Percentiles rank a stretch among this genome's conserved stretches.
Conservation (phyloP, 768 basidiomycete genomes). For the Tephrocybe sp. region DNA sequence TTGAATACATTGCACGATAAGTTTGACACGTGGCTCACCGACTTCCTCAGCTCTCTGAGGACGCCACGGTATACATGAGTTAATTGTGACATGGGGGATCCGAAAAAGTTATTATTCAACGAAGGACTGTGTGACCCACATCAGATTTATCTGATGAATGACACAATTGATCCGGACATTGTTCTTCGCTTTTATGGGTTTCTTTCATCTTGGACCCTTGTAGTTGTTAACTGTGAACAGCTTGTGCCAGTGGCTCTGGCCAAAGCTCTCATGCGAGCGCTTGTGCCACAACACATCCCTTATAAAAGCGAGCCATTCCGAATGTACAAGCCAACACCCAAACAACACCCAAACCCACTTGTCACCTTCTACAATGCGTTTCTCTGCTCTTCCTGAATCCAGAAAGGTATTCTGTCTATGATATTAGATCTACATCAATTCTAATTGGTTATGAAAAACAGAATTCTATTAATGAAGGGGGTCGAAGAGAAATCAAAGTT, state of each 20-base stretch:
- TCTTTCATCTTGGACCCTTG: background rate
- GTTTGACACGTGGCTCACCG: slow-evolving; percentile 33
- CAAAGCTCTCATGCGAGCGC: slow-evolving; percentile 6
- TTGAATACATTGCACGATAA: background rate
- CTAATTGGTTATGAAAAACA: too few relatives aligned
- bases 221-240: background rate
- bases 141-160: background rate
- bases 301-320: slow-evolving; percentile 1
- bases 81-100: slow-evolving; percentile 18
- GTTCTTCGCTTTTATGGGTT: slow-evolving; percentile 8
- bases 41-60: slow-evolving; percentile 52
- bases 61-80: slow-evolving; percentile 44
- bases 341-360: background rate
- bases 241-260: background rate
- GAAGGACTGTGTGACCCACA: too few relatives aligned
- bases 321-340: background rate
- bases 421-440: too few relatives aligned
- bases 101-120: too few relatives aligned
- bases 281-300: slow-evolving; percentile 5
- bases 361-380: slow-evolving; percentile 6
- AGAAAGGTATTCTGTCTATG: slow-evolving; percentile 1
- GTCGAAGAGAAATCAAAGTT: background rate
- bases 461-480: background rate
- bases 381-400: slow-evolving; percentile 8
- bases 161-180: background rate